A percentile compares a stretch with the other conserved stretches of the same genome.
phyloP scores from a whole-genome alignment of 441 rosid species.

The Bruguiera hainesii region DNA sequence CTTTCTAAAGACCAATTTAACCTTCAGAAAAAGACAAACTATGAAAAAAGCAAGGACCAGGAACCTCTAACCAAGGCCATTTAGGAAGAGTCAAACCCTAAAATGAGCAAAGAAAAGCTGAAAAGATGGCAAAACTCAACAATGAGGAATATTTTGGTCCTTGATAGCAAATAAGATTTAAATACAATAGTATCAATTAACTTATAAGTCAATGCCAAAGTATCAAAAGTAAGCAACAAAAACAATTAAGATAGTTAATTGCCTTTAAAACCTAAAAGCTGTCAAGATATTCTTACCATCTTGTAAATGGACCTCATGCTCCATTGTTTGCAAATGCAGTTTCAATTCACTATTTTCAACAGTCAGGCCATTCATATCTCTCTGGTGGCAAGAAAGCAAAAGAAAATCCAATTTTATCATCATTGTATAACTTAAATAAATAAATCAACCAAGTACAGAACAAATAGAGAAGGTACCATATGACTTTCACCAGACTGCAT shows the following conservation, averaged over 20 bases:
- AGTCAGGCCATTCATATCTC: slow-evolving; percentile 92
- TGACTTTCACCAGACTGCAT: not conserved
- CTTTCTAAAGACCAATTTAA: too few relatives aligned
- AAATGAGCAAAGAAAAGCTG: too few relatives aligned
- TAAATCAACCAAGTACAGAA: not conserved
- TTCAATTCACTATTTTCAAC: slow-evolving; percentile 92
- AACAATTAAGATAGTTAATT: slow-evolving; percentile 1
- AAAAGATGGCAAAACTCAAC: too few relatives aligned
- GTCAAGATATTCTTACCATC: slow-evolving; percentile 60
- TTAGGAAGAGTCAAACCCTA: too few relatives aligned
- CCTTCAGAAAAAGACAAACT: too few relatives aligned
- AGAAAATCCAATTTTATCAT: not conserved
- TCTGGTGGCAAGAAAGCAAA: slow-evolving; percentile 43
- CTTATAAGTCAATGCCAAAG: not conserved
- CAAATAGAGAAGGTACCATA: slow-evolving; percentile 4
- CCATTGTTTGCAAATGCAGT: slow-evolving; percentile 92
- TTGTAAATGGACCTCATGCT: slow-evolving; percentile 96
- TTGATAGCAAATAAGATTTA: not conserved
- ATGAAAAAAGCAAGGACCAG: too few relatives aligned
- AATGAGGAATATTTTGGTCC: too few relatives aligned
- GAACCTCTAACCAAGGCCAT: too few relatives aligned
- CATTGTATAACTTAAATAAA: not conserved
- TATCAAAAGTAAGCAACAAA: not conserved
- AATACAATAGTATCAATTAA: not conserved
- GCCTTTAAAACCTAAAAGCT: slow-evolving; percentile 8